Evolutionary conservation across 75 land plant species (phyloP), one percentile per base, ranked within the genome.

Genomic region (Ceratopteris richardii): DNA sequence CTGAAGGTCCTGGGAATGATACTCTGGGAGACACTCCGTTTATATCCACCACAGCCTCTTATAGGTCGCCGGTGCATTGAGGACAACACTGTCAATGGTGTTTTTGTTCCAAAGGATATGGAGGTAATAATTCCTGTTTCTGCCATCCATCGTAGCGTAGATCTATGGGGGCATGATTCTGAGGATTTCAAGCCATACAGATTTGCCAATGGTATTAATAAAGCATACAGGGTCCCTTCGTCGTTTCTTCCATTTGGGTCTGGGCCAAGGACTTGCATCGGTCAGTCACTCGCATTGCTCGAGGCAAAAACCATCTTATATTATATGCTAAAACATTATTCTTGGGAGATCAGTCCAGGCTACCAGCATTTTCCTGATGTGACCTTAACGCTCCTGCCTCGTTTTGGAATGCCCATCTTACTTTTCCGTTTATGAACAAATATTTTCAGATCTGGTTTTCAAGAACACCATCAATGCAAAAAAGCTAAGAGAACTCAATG

Each of bases 241-340:
- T 77, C 73, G 0, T 86, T 77, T 54, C 57, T 82, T 17, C 83
- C 87, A 1, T 86, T 86, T 56, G 71, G 81, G 0, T 56, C 64
- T 31, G 87, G 90, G 0, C 83, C 87, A 1, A 60, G 82, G 43
- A 75, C 68, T n/a, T 84, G 88, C 65, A 58, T 77, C 41, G 79
- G 79, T 7, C 79, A 77, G 43, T 26, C 62, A 17, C 42, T 77
- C 21, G 77, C 79, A 17, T 44, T 77, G 27, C 20, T 52, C 0
- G 79, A 77, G 56, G 78, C 78, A 22, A 77, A 56, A 56, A 41
- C 62, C 42, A 72, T 66, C 44, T 41, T 86, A 5, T 60, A 71
- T 7, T 69, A 76, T 68, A 80, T 82, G 62, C 60, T 86, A 1
- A 74, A 69, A n/a, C 60, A 51, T 28, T 85, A 75, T 56, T 61